Percentiles rank a stretch among this genome's conserved stretches.
phyloP scores from a whole-genome alignment of 106 monocot species.

The Dendrobium nobile region DNA sequence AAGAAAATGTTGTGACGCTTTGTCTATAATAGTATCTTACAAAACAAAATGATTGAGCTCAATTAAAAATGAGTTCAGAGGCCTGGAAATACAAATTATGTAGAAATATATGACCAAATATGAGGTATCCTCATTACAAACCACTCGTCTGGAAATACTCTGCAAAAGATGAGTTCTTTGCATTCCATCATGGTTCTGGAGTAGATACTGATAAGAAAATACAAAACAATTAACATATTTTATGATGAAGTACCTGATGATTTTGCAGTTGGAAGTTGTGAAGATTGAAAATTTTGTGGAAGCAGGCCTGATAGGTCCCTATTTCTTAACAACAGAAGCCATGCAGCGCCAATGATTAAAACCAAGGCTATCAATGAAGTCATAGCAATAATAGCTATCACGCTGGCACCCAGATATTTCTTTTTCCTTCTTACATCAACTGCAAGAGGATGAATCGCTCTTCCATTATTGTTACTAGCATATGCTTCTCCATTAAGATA shows the following conservation, averaged over 20 bases:
- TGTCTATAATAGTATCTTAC: too few species aligned
- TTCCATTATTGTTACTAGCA: constrained; percentile 29
- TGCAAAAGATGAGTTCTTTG: too few species aligned
- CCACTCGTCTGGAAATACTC: too few species aligned
- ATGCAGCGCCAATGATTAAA: constrained; percentile 38
- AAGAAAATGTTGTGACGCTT: too few species aligned
- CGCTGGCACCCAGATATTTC: constrained; percentile 33
- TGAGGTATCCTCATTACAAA: too few species aligned
- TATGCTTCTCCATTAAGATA: constrained; percentile 17
- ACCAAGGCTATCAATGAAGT: constrained; percentile 50
- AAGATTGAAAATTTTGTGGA: constrained; percentile 10
- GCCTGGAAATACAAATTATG: too few species aligned
- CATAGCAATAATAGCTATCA: constrained; percentile 38
- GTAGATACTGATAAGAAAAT: too few species aligned
- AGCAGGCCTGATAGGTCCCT: constrained; percentile 7
- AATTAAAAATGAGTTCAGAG: too few species aligned
- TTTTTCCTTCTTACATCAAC: constrained; percentile 54
- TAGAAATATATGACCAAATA: too few species aligned
- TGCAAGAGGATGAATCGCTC: constrained; percentile 48
- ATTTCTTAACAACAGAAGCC: constrained; percentile 38
- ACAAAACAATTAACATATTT: not conserved
- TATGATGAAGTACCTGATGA: constrained; percentile 32
- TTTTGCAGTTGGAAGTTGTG: constrained; percentile 29
- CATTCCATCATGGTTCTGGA: too few species aligned
- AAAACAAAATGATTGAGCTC: too few species aligned